These are phyloP conservation scores for Monosporascus sp. DNA, from an alignment of 2,329 filamentous ascomycete species.

Conservation along the genomic window DNA sequence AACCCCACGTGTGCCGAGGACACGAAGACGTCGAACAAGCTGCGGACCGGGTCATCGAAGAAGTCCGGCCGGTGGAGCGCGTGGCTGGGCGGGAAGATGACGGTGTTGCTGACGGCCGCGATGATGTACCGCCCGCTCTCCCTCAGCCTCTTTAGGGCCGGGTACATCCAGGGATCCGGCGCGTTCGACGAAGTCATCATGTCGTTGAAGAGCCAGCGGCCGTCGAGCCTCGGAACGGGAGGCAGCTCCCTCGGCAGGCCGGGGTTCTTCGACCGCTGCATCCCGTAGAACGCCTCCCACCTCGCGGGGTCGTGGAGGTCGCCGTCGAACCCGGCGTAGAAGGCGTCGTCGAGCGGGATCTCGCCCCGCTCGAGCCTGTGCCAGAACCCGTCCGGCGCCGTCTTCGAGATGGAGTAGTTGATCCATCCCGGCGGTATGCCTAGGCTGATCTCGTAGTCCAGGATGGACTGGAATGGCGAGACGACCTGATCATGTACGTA, in stretches of 20 bases:
- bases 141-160: constrained; percentile 67
- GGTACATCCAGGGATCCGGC: constrained; percentile 84
- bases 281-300: constrained; percentile 64
- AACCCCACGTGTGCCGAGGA: constrained; percentile 82
- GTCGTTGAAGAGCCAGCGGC: constrained; percentile 75
- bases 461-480: constrained; percentile 88
- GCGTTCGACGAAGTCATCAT: constrained; percentile 75
- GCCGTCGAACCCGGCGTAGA: constrained; percentile 69
- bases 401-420: constrained; percentile 80
- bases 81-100: constrained; percentile 76
- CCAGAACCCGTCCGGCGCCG: constrained; percentile 78
- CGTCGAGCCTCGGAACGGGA: constrained; percentile 68
- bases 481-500: constrained; percentile 57
- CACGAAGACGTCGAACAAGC: constrained; percentile 81
- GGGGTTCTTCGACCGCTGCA: constrained; percentile 37
- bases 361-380: constrained; percentile 82
- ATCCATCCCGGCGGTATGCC: constrained; percentile 84
- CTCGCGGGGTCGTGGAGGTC: constrained; percentile 64
- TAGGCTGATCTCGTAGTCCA: constrained; percentile 77
- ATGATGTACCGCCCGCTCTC: constrained; percentile 63
- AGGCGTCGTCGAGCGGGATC: constrained; percentile 67
- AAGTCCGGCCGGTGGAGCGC: constrained; percentile 54
- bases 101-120: constrained; percentile 84
- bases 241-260: constrained; percentile 42
- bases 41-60: constrained; percentile 52